Base-by-base conservation (phyloP, 2,329 filamentous ascomycete species). In the Fulvia fulva region DNA sequence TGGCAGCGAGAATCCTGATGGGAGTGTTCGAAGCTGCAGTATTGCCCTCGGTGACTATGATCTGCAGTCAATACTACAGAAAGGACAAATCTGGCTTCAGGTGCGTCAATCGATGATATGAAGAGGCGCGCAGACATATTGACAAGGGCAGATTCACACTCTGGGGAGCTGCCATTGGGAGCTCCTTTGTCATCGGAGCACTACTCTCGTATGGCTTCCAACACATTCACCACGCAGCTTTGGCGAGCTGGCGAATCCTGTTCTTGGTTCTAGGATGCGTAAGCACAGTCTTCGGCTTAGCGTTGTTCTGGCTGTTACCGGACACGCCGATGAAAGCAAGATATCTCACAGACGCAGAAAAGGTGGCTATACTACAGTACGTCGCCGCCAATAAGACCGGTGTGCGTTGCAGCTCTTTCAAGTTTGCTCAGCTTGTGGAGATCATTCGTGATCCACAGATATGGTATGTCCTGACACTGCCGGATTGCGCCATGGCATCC, bases 21-120 rank as follows among this genome's bases (percentile, higher is more conserved):
- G 87, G 87, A 60, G 80, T 87, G 56, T 89, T 89, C 65, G 87
- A 89, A 70, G 83, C 86, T 0, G 82, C 82, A 34, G 87, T 85
- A 67, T 85, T 88, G 67, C 87, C 87, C 0, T 78, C 80, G 9
- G 88, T 89, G 63, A 76, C 89, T 28, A 74, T 89, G 45, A 76
- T 89, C 49, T 86, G 82, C 0, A 79, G 81, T 37, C 87, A 87
- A 76, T 89, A 54, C 37, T 54, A 45, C 44, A 28, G 51, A 7
- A 54, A 54, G 23, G 51, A 54, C 41, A 44, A 45, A 23, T 54
- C 51, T 11, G 51, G 51, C 22, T 37, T 45, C n/a, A 44, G 51
- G 25, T 54, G 46, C 41, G 52, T 32, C 37, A 43, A 11, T 21
- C 5, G 26, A 43, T n/a, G n/a, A 2, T 25, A 8, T 34, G 14